These are phyloP conservation scores for Murraya koenigii DNA, from an alignment of 345 rosid species.

Conservation along the genomic window DNA sequence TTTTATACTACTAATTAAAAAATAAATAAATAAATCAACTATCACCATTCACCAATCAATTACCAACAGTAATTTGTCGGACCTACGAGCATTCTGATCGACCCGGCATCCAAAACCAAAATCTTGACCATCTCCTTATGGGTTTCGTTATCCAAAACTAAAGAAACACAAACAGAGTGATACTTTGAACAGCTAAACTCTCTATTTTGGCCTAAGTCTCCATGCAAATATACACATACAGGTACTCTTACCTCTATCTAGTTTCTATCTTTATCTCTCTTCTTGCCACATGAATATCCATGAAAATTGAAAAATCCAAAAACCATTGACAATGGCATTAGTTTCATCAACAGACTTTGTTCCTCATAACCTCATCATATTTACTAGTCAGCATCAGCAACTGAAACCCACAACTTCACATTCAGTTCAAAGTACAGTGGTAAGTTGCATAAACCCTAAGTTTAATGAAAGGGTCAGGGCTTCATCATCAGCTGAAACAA, in stretches of 20 bases:
- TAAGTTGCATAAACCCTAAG: slow-evolving; percentile 24
- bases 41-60: too few species aligned
- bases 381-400: slow-evolving; percentile 17
- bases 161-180: neutral
- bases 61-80: neutral
- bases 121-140: neutral
- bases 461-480: slow-evolving; percentile 7
- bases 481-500: slow-evolving; percentile 33
- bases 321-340: slow-evolving; percentile 27
- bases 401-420: slow-evolving; percentile 31
- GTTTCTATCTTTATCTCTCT: neutral
- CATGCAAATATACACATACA: neutral
- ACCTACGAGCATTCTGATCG: neutral
- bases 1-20: too few species aligned
- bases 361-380: slow-evolving; percentile 25
- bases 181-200: slow-evolving; percentile 3
- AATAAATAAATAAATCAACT: too few species aligned
- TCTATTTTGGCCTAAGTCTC: neutral
- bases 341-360: slow-evolving; percentile 38
- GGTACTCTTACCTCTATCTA: slow-evolving; percentile 3
- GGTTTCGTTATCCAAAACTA: slow-evolving; percentile 22
- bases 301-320: slow-evolving; percentile 11
- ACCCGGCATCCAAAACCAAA: slow-evolving; percentile 14
- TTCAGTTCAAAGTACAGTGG: slow-evolving; percentile 16
- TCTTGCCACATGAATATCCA: slow-evolving; percentile 2